Conservation (phyloP, 108 stramenopile species). For the Nannochloropsis salina region DNA sequence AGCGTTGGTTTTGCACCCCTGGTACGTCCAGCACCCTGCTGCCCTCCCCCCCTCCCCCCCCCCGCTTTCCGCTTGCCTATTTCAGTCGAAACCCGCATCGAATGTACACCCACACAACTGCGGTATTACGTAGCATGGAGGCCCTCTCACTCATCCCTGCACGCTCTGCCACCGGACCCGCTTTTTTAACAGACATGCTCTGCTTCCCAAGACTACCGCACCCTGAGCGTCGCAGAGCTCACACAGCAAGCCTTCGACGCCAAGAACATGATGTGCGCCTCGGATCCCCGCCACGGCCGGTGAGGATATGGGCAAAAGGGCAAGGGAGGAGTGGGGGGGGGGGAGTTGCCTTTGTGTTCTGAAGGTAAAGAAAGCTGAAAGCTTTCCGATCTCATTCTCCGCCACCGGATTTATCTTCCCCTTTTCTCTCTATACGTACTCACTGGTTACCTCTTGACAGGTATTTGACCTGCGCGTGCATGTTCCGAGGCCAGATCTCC, state of each 20-base stretch:
- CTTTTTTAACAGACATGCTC: constrained; percentile 62
- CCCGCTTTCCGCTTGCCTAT: neutral
- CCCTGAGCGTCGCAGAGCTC: constrained; percentile 90
- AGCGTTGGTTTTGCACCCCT: constrained; percentile 91
- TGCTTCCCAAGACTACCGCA: constrained; percentile 88
- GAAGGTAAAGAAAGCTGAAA: no score
- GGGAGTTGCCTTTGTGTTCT: no score
- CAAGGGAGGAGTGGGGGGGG: no score
- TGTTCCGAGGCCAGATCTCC: constrained; percentile 97
- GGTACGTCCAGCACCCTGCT: neutral
- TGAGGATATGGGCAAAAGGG: neutral
- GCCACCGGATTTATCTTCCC: no score
- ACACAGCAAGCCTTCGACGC: constrained; percentile 92
- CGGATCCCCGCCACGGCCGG: constrained; percentile 96
- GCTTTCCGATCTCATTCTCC: no score
- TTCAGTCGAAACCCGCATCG: no score
- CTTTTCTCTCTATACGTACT: neutral
- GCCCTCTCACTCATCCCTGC: neutral
- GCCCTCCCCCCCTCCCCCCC: neutral
- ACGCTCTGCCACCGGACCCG: neutral
- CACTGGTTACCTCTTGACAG: neutral
- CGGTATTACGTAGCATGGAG: no score
- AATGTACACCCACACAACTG: no score
- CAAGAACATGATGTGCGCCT: constrained; percentile 99
- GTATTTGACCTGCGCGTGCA: constrained; percentile 93